Evolutionary conservation across 768 basidiomycete species (phyloP), one percentile per base, ranked within the genome.

Genomic region (Lentinula raphanica): DNA sequence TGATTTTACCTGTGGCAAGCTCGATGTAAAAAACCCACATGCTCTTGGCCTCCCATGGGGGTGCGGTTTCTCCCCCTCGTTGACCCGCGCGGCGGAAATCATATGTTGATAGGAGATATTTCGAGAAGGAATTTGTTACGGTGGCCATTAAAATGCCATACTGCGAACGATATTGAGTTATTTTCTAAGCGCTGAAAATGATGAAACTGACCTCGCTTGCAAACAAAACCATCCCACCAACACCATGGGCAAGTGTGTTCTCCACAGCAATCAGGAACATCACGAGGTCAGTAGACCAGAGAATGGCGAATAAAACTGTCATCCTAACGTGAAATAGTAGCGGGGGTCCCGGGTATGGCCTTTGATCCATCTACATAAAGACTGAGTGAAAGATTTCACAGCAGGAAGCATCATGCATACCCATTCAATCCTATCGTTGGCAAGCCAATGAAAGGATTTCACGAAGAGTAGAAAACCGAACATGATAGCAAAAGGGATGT

Each of bases 391-490:
- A 13, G 42, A 51, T 23, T 35, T 35, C 36, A 5, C 1, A 55
- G n/a, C n/a, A n/a, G n/a, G n/a, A 17, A 59, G 31, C 13, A 21
- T 35, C 32, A 36, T n/a, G 57, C 68, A 68, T 64, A 96, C 96
- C 84, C 92, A 95, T 83, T 99, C 97, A 54, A 99, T 90, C 49
- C 97, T 84, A 71, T 98, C 97, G 5, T 86, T 83, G 58, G 95
- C 85, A 31, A 99, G 81, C 97, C 97, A 99, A 69, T 99, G 97
- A 73, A 98, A 98, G 46, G 93, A 94, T 69, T 98, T 98, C 63
- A 97, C 81, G 63, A 97, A 96, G 15, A 98, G 82, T 11, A 99
- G 76, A 66, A 93, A 85, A n/a, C 90, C 88, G 68, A 98, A 98
- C 88, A 96, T 93, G 63, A 94, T 74, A 45, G 88, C 88, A 68